A percentile compares a stretch with the other conserved stretches of the same genome.
These are phyloP conservation scores for Coriaria nepalensis DNA, from an alignment of 306 rosid genomes.

Conservation along the genomic window DNA sequence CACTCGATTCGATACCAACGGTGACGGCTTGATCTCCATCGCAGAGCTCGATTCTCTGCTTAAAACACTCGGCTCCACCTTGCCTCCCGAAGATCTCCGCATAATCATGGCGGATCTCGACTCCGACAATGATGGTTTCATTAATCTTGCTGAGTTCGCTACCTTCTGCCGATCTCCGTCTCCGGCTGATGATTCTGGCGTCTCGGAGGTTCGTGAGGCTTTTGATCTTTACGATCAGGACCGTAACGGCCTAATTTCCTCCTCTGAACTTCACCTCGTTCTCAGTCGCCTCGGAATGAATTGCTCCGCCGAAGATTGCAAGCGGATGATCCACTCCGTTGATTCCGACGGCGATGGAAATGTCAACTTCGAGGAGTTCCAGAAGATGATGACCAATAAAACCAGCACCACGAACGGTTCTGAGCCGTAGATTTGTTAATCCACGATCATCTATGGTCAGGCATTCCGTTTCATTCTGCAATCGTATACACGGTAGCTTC, in stretches of 20 bases:
- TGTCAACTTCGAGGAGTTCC: conserved; percentile 75
- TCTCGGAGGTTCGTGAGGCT: conserved; percentile 59
- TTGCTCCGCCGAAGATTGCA: conserved; percentile 50
- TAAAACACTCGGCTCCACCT: conserved; percentile 39
- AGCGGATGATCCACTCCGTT: conserved; percentile 58
- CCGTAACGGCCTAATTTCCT: conserved; percentile 69
- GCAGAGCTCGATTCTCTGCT: conserved; percentile 54
- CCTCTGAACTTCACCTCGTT: conserved; percentile 50
- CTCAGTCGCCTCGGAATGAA: conserved; percentile 54
- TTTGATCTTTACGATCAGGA: conserved; percentile 79
- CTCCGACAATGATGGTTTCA: conserved; percentile 61
- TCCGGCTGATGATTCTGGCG: conserved; percentile 28
- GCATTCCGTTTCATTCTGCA: too few species aligned
- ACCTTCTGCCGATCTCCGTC: conserved; percentile 45
- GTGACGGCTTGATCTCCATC: conserved; percentile 82
- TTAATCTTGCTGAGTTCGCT: conserved; percentile 57
- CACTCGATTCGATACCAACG: conserved; percentile 65
- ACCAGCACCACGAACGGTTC: conserved; percentile 6
- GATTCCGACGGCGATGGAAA: conserved; percentile 78
- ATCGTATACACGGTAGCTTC: too few species aligned
- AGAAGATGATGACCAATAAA: conserved; percentile 55
- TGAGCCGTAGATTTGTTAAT: conserved; percentile 10
- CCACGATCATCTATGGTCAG: too few species aligned
- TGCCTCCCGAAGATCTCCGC: conserved; percentile 27
- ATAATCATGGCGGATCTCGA: conserved; percentile 76